A percentile compares a stretch with the other conserved stretches of the same genome.
Evolutionary conservation across 2,329 filamentous ascomycete species (phyloP).

Genomic region (Penicillium occitanis): DNA sequence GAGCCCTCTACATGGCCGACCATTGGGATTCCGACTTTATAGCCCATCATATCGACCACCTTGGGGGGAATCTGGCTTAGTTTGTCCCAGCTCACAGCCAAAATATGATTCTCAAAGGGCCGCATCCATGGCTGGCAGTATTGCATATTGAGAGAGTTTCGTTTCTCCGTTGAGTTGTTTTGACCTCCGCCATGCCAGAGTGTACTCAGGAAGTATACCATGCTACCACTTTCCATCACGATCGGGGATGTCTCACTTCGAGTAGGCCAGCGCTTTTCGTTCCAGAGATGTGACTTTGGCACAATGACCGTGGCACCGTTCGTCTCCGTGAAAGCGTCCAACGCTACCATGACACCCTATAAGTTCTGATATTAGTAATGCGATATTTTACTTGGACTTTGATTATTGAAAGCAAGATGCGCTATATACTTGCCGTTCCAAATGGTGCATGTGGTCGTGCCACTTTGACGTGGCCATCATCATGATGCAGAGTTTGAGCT

Average conservation of each 20-base stretch:
- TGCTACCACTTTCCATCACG: background rate
- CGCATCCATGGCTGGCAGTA: conserved; percentile 1
- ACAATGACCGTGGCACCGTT: conserved; percentile 4
- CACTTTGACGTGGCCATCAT: conserved; percentile 5
- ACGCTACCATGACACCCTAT: conserved; percentile 4
- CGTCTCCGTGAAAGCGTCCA: conserved; percentile 5
- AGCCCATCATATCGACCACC: conserved; percentile 10
- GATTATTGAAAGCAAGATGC: background rate
- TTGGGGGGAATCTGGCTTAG: background rate
- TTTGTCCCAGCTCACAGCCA: background rate
- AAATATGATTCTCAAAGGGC: background rate
- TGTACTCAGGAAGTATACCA: background rate
- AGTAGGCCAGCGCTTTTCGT: background rate
- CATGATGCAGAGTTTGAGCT: conserved; percentile 4
- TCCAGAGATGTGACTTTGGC: conserved; percentile 8
- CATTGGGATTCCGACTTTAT: conserved; percentile 6
- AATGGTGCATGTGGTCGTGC: background rate
- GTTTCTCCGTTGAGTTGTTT: background rate
- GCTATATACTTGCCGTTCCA: background rate
- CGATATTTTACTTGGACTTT: background rate
- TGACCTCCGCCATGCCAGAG: background rate
- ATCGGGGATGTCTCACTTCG: background rate
- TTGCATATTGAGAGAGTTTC: background rate
- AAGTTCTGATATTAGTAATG: background rate
- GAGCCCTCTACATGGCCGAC: conserved; percentile 4